Percentiles rank a stretch among this genome's conserved stretches.
Conservation (phyloP, 2,329 filamentous ascomycete species). For the Colletotrichum eremochloae region DNA sequence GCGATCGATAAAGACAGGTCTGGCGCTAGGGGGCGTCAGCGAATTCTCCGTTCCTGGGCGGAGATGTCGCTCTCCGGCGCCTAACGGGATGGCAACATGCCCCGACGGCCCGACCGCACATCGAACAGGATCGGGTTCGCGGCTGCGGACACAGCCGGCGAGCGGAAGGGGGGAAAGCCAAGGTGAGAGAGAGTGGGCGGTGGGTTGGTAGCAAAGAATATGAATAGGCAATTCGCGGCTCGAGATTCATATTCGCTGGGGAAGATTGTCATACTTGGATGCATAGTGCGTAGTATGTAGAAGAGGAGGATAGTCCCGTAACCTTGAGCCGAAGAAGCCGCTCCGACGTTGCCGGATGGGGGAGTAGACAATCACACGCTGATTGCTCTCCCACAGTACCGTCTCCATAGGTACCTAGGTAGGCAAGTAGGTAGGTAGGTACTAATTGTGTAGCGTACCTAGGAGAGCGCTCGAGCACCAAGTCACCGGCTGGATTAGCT, state of each 20-base stretch:
- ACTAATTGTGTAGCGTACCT: too few relatives aligned
- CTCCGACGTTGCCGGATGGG: constrained; percentile 33
- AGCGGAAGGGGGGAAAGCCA: neutral
- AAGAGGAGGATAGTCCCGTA: neutral
- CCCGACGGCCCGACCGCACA: neutral
- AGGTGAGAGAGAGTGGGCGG: neutral
- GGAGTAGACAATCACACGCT: neutral
- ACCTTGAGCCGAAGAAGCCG: constrained; percentile 33
- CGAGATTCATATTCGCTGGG: neutral
- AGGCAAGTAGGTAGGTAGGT: too few relatives aligned
- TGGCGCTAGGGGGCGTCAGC: neutral
- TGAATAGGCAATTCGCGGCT: neutral
- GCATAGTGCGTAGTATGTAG: too few relatives aligned
- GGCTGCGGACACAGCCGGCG: neutral
- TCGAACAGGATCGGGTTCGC: neutral
- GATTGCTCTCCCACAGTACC: too few relatives aligned
- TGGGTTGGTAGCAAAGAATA: neutral
- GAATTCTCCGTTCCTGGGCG: neutral
- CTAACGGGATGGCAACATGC: neutral
- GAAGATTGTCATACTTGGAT: neutral
- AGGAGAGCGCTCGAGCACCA: neutral
- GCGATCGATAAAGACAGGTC: too few relatives aligned
- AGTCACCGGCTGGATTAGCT: neutral
- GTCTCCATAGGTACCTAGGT: too few relatives aligned
- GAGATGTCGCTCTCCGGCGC: neutral